Evolutionary conservation across 768 basidiomycete genomes (phyloP).

Genomic region (Dacryopinax primogenitus): DNA sequence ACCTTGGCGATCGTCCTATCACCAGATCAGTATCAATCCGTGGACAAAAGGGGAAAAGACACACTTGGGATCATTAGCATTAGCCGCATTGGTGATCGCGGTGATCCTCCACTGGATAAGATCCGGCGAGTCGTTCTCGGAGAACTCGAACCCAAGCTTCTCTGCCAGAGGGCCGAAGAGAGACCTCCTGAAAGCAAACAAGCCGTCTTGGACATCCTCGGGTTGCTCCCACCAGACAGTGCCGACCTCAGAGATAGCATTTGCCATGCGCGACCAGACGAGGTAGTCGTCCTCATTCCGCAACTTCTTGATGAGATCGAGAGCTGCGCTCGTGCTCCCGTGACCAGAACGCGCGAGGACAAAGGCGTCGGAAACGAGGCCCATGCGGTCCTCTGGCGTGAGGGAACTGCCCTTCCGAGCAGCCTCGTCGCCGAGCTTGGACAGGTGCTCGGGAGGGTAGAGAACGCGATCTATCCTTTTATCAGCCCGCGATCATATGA

Average conservation of each 20-base stretch:
- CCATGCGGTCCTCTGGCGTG: conserved; percentile 75
- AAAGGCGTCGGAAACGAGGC: conserved; percentile 70
- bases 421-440: conserved; percentile 67
- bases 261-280: conserved; percentile 66
- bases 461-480: conserved; percentile 56
- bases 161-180: conserved; percentile 59
- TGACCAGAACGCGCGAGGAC: conserved; percentile 73
- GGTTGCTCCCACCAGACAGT: conserved; percentile 76
- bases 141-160: conserved; percentile 65
- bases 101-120: conserved; percentile 59
- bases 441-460: conserved; percentile 68
- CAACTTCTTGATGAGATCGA: conserved; percentile 58
- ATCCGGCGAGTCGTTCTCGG: conserved; percentile 51
- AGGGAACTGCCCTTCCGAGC: conserved; percentile 52
- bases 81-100: conserved; percentile 49
- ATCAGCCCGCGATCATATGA: conserved; percentile 1
- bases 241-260: conserved; percentile 41
- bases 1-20: conserved; percentile 67
- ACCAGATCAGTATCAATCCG: conserved; percentile 21
- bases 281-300: conserved; percentile 67
- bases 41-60: neutral
- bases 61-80: conserved; percentile 30
- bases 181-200: conserved; percentile 45
- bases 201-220: conserved; percentile 34
- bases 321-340: conserved; percentile 57